Evolutionary conservation across 2,329 filamentous ascomycete species (phyloP), one percentile per base, ranked within the genome.

Genomic region (Alternaria solani): DNA sequence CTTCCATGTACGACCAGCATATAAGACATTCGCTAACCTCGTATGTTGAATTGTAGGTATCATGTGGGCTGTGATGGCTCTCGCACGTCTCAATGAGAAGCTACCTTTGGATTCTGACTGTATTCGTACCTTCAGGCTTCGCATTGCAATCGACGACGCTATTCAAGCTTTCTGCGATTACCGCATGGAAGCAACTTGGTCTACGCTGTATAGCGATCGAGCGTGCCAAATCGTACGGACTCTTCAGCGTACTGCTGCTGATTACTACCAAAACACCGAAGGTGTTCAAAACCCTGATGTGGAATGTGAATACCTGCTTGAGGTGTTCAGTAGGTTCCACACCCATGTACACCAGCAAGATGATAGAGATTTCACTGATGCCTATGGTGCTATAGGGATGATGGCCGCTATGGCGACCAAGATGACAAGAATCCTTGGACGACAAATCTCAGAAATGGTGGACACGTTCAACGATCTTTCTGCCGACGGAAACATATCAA

Each of bases 21-120:
- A 30, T 11, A 11, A 30, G 9, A 30, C 11, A 30, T 12, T 5
- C 28, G 28, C 28, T 30, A 30, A 30, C 11, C 28, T 30, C 28
- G 5, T 12, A 30, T 5, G 11, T 30, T 5, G 9, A 30, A 30
- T 30, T 30, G 9, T 30, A 30, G 28, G 28, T 11, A 0, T 56
- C n/a, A 30, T 56, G 8, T 56, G 54, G 54, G 54, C 44, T 25
- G 34, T 47, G 6, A 6, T 56, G 7, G 46, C 54, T 5, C 36
- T 51, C 12, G 25, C 54, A 9, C 34, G 44, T 12, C 54, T 56
- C 23, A 16, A 56, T 18, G 42, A 49, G n/a, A 51, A 32, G 26
- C 16, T 56, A 11, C 44, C 43, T n/a, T 41, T 9, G 4, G 23
- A 43, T n/a, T 14, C 12, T 9, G 30, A 39, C 4, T 23, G 28